Evolutionary conservation across 2,329 filamentous ascomycete genomes (phyloP), one percentile per base, ranked within the genome.

Genomic region (Cladosporium sp.): DNA sequence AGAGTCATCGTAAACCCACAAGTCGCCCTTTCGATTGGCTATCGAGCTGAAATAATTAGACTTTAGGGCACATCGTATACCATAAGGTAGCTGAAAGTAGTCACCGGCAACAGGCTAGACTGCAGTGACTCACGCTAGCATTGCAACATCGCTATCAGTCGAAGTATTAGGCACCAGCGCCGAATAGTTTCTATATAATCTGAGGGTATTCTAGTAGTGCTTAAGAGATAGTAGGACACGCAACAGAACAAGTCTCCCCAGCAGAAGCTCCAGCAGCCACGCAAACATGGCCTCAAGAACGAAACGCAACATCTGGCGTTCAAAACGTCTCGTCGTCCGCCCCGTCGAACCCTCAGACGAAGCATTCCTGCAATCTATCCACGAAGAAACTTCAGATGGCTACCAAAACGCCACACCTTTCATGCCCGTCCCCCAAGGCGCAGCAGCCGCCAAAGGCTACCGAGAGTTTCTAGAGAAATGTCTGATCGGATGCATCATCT

Each of bases 401-500:
- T 69, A 51, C 54, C 32, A 64, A 30, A 65, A 71, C 14, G 51
- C 49, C 30, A 49, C 65, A 0, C 62, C 65, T 32, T 65, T 70
- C 14, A 68, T 79, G 4, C 68, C 78, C 47, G 68, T 71, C n/a
- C 78, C 78, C 4, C 67, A 72, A 61, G 74, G 71, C 65, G 69
- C 72, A 57, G 73, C 72, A 34, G 66, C 62, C 26, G 74, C 72
- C 60, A 72, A 72, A 44, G 65, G 68, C 11, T 72, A 71, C 68
- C 71, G 73, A 57, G 70, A 75, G 24, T 68, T 73, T 26, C 52
- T 69, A 30, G 18, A 71, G 6, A 71, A 74, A 8, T 71, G 67
- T 21, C 70, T 81, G 10, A 71, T 82, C 10, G 75, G 74, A 28
- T 77, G 74, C 21, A 71, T 81, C 38, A 73, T 81, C 60, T 81